These are phyloP conservation scores for Trichosanthes truncata DNA, from an alignment of 306 rosid species.

Conservation along the genomic window DNA sequence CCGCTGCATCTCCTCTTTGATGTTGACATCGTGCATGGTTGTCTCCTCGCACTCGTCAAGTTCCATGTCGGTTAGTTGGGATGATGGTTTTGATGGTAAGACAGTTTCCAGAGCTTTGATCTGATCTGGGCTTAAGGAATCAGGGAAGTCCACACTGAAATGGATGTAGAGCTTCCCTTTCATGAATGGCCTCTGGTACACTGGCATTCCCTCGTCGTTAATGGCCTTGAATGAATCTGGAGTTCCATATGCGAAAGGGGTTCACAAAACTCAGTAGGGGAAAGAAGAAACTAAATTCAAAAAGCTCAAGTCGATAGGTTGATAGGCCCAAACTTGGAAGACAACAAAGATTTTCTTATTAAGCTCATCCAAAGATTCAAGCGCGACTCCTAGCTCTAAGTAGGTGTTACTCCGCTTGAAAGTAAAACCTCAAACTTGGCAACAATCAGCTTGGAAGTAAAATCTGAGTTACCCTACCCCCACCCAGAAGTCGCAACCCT, in stretches of 20 bases:
- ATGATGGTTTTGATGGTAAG: conserved; percentile 49
- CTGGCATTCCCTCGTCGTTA: conserved; percentile 89
- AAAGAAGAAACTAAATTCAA: not conserved
- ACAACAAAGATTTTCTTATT: too few relatives aligned
- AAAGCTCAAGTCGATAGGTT: not conserved
- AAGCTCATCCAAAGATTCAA: too few relatives aligned
- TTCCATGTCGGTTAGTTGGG: conserved; percentile 74
- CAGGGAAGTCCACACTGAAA: conserved; percentile 83
- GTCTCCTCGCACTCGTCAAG: conserved; percentile 94
- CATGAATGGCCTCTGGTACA: conserved; percentile 88
- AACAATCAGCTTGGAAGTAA: too few relatives aligned
- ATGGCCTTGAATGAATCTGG: conserved; percentile 81
- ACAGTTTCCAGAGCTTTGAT: conserved; percentile 46
- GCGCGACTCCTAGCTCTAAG: too few relatives aligned
- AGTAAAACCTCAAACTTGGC: too few relatives aligned
- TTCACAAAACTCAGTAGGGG: not conserved
- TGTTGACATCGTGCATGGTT: conserved; percentile 69
- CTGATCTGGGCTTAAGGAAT: conserved; percentile 48
- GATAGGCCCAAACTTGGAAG: too few relatives aligned
- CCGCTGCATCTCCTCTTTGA: conserved; percentile 82
- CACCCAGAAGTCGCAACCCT: too few relatives aligned
- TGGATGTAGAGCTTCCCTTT: conserved; percentile 88
- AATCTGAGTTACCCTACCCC: too few relatives aligned
- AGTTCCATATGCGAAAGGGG: not conserved
- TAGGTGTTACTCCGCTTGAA: too few relatives aligned